Conservation (phyloP, 805 yeast species). For the Metschnikowia corniflorae region DNA sequence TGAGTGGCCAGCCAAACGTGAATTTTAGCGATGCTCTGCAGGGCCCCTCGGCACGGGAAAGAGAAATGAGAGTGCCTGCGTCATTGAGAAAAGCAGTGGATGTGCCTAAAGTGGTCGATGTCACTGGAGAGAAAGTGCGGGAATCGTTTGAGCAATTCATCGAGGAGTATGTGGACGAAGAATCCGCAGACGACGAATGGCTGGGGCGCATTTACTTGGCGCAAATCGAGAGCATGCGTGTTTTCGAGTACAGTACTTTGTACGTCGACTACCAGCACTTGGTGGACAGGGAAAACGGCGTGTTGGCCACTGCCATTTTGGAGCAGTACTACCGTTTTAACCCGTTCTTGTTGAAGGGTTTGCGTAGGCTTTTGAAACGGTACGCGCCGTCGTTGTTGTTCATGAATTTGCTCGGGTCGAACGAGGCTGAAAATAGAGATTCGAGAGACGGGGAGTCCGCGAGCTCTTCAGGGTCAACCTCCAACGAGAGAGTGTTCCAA, state of each 20-base stretch:
- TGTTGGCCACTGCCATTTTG: slow-evolving; percentile 80
- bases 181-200: slow-evolving; percentile 34
- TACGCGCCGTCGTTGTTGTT: slow-evolving; percentile 66
- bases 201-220: slow-evolving; percentile 65
- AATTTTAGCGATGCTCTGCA: slow-evolving; percentile 25
- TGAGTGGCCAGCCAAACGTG: slow-evolving; percentile 21
- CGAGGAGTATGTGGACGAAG: slow-evolving; percentile 53
- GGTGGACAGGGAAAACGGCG: slow-evolving; percentile 72
- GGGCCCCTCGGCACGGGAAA: slow-evolving; percentile 44
- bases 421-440: slow-evolving; percentile 29
- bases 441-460: slow-evolving; percentile 32
- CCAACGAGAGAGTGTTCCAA: slow-evolving; percentile 75
- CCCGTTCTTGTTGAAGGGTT: slow-evolving; percentile 76
- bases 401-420: slow-evolving; percentile 41
- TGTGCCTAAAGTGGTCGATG: slow-evolving; percentile 84
- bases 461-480: slow-evolving; percentile 43
- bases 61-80: slow-evolving; percentile 43
- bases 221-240: slow-evolving; percentile 77
- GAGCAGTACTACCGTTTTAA: slow-evolving; percentile 91
- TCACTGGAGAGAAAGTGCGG: slow-evolving; percentile 89
- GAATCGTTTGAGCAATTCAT: slow-evolving; percentile 86
- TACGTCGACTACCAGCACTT: slow-evolving; percentile 85
- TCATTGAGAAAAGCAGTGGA: slow-evolving; percentile 17
- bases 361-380: slow-evolving; percentile 66
- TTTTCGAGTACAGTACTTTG: slow-evolving; percentile 69